Base-by-base conservation (phyloP, 1,284 basidiomycete species). In the Rhodotorula sp. region DNA sequence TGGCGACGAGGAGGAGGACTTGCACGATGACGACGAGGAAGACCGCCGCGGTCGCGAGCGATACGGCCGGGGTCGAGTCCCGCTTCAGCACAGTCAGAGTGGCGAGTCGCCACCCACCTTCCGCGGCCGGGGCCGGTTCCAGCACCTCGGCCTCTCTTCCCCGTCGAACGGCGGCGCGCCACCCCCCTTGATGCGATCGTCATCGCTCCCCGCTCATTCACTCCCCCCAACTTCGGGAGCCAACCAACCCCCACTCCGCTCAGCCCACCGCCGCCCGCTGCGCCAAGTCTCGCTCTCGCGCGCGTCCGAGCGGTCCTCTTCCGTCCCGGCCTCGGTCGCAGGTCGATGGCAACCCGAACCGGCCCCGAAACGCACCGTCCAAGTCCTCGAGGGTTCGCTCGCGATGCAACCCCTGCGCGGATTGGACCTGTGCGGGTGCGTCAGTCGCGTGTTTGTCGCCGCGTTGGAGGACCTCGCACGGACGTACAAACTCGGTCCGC, bases 381-480 rank as follows among this genome's bases (percentile, higher is more conserved):
- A 69, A 43, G 65, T 73, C 29, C 64, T 74, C 49, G 74, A 74
- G 26, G 74, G 74, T 2, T 66, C 63, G 31, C 34, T 64, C 3
- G 77, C 79, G 63, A 83, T 84, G 67, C 80, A 79, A 72, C 88
- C 92, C 65, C 85, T 99, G 10, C 89, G 94, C 80, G 93, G 94
- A 3, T 85, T 97, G 51, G 96, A 99, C 80, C 83, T 98, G 65
- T 97, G 94, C 29, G 95, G 94, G 76, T 98, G 96, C 81, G 90
- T 97, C 79, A 94, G 92, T 79, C 87, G 87, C 26, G 89, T 91
- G 10, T 97, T 97, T 79, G 89, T 91, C 69, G 87, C 89, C 74
- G 74, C 65, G 23, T 62, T 77, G 23, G 67, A 73, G 15, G 71
- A 67, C 86, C 85, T 61, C 87, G 91, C 82, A 83, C 61, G 47